Conservation (phyloP, 2,329 filamentous ascomycete genomes). For the Pleochaeta shiraiana region DNA sequence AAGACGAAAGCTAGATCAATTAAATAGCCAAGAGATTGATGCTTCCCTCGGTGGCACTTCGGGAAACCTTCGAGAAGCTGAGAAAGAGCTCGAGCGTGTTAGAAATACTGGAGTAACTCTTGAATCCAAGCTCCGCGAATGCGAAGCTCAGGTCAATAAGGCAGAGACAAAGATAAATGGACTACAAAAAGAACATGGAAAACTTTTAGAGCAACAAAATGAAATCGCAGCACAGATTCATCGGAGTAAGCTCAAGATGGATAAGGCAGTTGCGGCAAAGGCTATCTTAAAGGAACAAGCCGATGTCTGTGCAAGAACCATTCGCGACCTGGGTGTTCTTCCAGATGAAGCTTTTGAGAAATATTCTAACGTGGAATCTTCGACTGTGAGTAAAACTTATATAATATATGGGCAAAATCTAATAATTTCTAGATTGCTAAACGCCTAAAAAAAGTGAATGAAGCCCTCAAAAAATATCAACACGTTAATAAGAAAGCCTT, state of each 20-base stretch:
- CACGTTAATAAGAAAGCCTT: slow-evolving; percentile 99
- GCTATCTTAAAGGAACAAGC: slow-evolving; percentile 57
- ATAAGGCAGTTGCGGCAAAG: slow-evolving; percentile 80
- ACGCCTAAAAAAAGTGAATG: slow-evolving; percentile 74
- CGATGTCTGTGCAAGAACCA: slow-evolving; percentile 65
- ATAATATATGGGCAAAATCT: background rate
- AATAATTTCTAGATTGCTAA: slow-evolving; percentile 11
- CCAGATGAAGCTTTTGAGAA: slow-evolving; percentile 88
- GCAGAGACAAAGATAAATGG: slow-evolving; percentile 20
- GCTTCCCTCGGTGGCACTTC: slow-evolving; percentile 35
- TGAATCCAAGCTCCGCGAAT: slow-evolving; percentile 46
- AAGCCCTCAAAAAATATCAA: slow-evolving; percentile 85
- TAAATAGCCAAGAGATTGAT: slow-evolving; percentile 57
- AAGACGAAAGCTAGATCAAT: slow-evolving; percentile 65
- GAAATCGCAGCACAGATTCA: slow-evolving; percentile 60
- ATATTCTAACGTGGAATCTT: slow-evolving; percentile 64
- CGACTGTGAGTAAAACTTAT: slow-evolving; percentile 32
- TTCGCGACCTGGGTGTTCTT: slow-evolving; percentile 78
- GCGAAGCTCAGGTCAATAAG: slow-evolving; percentile 49
- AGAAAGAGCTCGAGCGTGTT: slow-evolving; percentile 61
- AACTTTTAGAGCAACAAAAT: slow-evolving; percentile 50
- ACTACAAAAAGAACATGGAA: slow-evolving; percentile 26
- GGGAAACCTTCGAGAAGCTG: slow-evolving; percentile 51
- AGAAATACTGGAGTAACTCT: slow-evolving; percentile 44
- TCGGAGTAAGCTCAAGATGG: slow-evolving; percentile 71